Base-by-base conservation (phyloP, 192 early-diverging fungal species). In the Gamsiella multidivaricata region DNA sequence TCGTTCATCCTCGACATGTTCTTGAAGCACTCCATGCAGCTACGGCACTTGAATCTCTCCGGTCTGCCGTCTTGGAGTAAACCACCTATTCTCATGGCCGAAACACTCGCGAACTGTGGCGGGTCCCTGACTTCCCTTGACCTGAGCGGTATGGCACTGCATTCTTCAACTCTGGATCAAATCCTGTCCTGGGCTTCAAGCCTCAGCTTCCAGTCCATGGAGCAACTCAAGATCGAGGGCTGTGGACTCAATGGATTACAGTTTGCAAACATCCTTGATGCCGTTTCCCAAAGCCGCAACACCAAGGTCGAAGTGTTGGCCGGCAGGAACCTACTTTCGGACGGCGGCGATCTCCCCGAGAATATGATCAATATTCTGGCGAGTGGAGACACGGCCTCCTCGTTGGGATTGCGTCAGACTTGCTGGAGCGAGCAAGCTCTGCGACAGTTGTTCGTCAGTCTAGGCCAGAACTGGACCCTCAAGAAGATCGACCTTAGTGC, bases 371-470 rank as follows among this genome's bases (percentile, higher is more conserved):
- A 61, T 28, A 63, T 75, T 11, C 43, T 86, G 34, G 66, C 80
- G 26, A 69, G 80, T 15, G 67, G 79, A 9, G 79, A 81, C 8
- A 80, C 78, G 2, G 65, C 82, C 15, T 33, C 42, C 0, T 84
- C 83, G 8, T 17, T 86, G 17, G 67, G 67, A 6, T 39, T 86
- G 33, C 62, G 74, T n/a, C 64, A 72, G 23, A 75, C 78, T 6
- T 81, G 83, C 32, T 86, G 85, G 85, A 83, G 83, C 26, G 85
- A 86, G 33, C 49, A 57, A 18, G 53, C 82, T 12, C 31, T 86
- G 5, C 80, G 83, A n/a, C 83, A 86, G 46, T 57, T 86, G 32
- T 73, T 86, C 55, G 79, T 81, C 32, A 65, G 61, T n/a, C 26
- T 86, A 26, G 68, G 81, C 18, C 74, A 82, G 42, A 86, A 86